Conservation (phyloP, 2,329 filamentous ascomycete species). For the Dactylellina leptospora region DNA sequence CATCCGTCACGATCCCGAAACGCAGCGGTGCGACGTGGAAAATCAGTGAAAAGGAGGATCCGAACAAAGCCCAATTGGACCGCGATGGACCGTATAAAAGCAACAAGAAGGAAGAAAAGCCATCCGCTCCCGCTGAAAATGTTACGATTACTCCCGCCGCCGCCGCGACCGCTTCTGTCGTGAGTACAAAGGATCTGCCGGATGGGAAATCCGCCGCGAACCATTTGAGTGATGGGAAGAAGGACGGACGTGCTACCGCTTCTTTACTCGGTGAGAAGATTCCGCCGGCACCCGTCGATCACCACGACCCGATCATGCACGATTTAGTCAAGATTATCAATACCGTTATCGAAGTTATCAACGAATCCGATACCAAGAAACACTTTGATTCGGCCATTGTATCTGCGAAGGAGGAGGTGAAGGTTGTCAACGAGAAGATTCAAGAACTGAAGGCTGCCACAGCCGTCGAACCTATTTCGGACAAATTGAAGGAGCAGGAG, state of each 20-base stretch:
- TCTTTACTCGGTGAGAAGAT: constrained; percentile 22
- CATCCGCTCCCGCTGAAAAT: background rate
- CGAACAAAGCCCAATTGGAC: constrained; percentile 54
- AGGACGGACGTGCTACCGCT: background rate
- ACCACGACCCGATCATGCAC: constrained; percentile 86
- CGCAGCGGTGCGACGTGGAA: constrained; percentile 57
- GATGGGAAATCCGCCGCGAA: constrained; percentile 24
- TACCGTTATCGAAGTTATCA: constrained; percentile 81
- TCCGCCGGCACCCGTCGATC: constrained; percentile 62
- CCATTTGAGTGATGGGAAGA: constrained; percentile 2
- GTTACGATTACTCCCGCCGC: constrained; percentile 8
- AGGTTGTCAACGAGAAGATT: constrained; percentile 81
- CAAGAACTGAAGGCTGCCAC: constrained; percentile 74
- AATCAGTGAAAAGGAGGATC: constrained; percentile 52
- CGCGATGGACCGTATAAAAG: constrained; percentile 56
- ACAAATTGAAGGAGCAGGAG: constrained; percentile 67
- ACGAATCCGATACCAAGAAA: constrained; percentile 76
- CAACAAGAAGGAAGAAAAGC: constrained; percentile 52
- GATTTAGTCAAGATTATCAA: constrained; percentile 95
- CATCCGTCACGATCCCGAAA: constrained; percentile 55
- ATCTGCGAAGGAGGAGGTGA: constrained; percentile 85
- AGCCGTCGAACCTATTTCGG: constrained; percentile 75
- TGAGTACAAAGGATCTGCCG: constrained; percentile 12
- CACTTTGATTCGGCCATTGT: constrained; percentile 77
- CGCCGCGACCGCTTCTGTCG: constrained; percentile 18